phyloP scores from a whole-genome alignment of 2,329 filamentous ascomycete genomes.

The Xylariaceae sp. region DNA sequence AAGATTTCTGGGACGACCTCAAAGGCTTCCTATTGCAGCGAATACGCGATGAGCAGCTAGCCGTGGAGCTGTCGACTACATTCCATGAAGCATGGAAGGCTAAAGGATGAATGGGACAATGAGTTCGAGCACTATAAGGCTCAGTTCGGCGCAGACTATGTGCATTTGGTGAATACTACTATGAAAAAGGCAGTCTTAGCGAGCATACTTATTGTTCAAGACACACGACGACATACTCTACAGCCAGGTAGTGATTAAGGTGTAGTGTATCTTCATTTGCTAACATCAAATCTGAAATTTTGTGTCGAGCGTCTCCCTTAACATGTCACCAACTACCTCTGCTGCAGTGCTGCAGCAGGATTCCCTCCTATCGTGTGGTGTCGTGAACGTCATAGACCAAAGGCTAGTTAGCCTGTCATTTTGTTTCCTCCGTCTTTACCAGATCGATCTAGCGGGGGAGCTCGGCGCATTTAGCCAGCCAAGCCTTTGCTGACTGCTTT shows the following conservation, averaged over 20 bases:
- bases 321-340: constrained; percentile 37
- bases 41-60: constrained; percentile 71
- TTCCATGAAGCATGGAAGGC: constrained; percentile 76
- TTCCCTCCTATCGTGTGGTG: constrained; percentile 32
- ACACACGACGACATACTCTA: constrained; percentile 36
- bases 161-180: not conserved
- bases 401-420: constrained; percentile 17
- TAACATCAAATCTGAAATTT: constrained; percentile 43
- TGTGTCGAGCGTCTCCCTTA: constrained; percentile 39
- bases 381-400: constrained; percentile 36
- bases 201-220: constrained; percentile 22
- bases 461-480: constrained; percentile 49
- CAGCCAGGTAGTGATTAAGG: constrained; percentile 38
- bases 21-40: constrained; percentile 80
- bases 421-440: constrained; percentile 19
- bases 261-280: constrained; percentile 41
- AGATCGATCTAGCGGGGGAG: too few species aligned
- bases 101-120: constrained; percentile 40
- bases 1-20: constrained; percentile 87
- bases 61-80: constrained; percentile 66
- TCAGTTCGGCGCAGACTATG: not conserved
- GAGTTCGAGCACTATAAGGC: not conserved
- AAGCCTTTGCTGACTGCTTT: constrained; percentile 68
- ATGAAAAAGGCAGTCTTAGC: constrained; percentile 20
- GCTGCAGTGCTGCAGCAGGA: constrained; percentile 28